Percentiles rank a stretch among this genome's conserved stretches.
These are phyloP conservation scores for Metarhizium guizhouense DNA, from an alignment of 2,329 filamentous ascomycete genomes.

Conservation along the genomic window DNA sequence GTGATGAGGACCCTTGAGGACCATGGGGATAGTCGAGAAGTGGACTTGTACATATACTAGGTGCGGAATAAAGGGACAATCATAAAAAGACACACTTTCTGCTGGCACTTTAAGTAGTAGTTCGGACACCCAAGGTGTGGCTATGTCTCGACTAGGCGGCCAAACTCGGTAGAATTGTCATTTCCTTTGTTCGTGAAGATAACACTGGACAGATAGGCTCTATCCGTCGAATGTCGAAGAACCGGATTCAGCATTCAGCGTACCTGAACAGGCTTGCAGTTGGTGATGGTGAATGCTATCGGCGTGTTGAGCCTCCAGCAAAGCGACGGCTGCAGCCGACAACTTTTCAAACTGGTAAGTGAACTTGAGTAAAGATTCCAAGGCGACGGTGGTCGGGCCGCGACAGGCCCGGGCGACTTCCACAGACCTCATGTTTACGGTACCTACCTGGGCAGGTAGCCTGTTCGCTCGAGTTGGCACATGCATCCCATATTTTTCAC, in stretches of 20 bases:
- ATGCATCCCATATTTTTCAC: not conserved
- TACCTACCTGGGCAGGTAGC: not conserved
- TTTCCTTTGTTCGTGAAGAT: not conserved
- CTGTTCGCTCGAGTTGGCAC: not conserved
- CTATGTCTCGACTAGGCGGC: not conserved
- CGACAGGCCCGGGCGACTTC: not conserved
- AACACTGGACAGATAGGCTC: not conserved
- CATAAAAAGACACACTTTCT: not conserved
- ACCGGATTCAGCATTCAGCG: not conserved
- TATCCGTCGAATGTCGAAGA: not conserved
- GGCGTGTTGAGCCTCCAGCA: not conserved
- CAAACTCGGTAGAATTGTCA: not conserved
- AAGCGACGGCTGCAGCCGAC: not conserved
- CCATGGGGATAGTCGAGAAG: constrained; percentile 1
- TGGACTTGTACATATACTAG: constrained; percentile 24
- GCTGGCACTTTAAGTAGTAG: not conserved
- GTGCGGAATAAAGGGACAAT: constrained; percentile 3
- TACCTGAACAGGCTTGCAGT: not conserved
- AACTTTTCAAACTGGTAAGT: not conserved
- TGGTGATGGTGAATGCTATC: not conserved
- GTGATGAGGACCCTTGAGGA: constrained; percentile 42
- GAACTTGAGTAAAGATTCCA: not conserved
- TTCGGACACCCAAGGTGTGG: not conserved
- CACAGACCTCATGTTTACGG: not conserved
- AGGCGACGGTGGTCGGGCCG: not conserved